Evolutionary conservation across 306 rosid species (phyloP).

Genomic region (Phaseolus lunatus): DNA sequence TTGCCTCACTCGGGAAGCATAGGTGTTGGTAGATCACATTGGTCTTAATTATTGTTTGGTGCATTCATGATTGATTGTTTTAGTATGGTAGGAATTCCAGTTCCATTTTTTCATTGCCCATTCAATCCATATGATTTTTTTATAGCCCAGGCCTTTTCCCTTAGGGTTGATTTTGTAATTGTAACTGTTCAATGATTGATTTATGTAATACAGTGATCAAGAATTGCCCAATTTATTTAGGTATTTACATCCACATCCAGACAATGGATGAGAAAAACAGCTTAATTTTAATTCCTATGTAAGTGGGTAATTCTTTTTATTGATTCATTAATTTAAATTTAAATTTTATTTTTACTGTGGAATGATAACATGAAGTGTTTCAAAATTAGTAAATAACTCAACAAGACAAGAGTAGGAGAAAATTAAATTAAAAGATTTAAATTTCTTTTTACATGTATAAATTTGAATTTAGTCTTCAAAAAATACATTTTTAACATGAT

Average conservation of each 20-base stretch:
- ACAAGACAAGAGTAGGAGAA: neutral
- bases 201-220: conserved; percentile 44
- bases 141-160: conserved; percentile 42
- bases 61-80: conserved; percentile 65
- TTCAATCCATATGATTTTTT: conserved; percentile 70
- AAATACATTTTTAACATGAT: no score
- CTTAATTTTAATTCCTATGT: neutral
- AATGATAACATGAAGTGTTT: neutral
- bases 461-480: no score
- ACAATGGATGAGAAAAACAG: neutral
- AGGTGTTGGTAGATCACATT: conserved; percentile 52
- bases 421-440: neutral
- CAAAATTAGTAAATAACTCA: neutral
- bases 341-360: neutral
- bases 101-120: conserved; percentile 58
- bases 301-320: neutral
- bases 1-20: conserved; percentile 50
- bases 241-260: neutral
- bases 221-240: conserved; percentile 39
- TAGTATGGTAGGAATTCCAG: conserved; percentile 50
- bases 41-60: conserved; percentile 52
- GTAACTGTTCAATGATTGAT: conserved; percentile 48
- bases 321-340: neutral
- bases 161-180: conserved; percentile 66
- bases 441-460: no score